Base-by-base conservation (phyloP, 192 early-diverging fungal species). In the Podila clonocystis region DNA sequence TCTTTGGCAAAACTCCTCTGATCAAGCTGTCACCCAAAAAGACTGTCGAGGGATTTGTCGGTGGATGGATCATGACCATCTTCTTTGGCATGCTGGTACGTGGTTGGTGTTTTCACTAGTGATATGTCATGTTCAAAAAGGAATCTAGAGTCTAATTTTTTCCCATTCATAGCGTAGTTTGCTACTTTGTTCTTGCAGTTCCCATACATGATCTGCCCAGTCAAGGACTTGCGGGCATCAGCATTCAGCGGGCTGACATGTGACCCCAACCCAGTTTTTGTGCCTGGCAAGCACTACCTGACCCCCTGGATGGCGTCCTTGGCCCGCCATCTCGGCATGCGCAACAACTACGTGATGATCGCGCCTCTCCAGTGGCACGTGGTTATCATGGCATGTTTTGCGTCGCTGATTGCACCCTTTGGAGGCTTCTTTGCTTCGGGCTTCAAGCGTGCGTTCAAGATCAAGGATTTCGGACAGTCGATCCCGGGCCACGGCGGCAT, bases 401-500 rank as follows among this genome's bases (percentile, higher is more conserved):
- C 97, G 12, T 96, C 95, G 22, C 79, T 97, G 68, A 97, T 99
- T 77, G 96, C 96, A 41, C 97, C 97, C 24, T 98, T 99, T 83
- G 97, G 97, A 68, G 97, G 97, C 4, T 99, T 98, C 88, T 99
- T 99, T 87, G 97, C 97, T 7, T 94, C 93, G 67, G 97, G 95
- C 17, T 92, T 97, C 69, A 99, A 99, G 84, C 89, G 97, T 24
- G 97, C 97, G 1, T 97, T 99, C 85, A 95, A 97, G 59, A 93
- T 97, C 80, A 98, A 99, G 74, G 97, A 99, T 78, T 99, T 97
- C 82, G 94, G 95, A 22, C 91, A 97, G 75, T 95, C 92, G 38
- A 99, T 99, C 64, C 97, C 97, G 5, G 97, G 97, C n/a, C 97
- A 99, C 71, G 97, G 97, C 68, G 97, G 97, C 19, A 88, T 98